Percentiles rank a stretch among this genome's conserved stretches.
phyloP scores from a whole-genome alignment of 176 grass and related monocot genomes.

The Oryza meyeriana region DNA sequence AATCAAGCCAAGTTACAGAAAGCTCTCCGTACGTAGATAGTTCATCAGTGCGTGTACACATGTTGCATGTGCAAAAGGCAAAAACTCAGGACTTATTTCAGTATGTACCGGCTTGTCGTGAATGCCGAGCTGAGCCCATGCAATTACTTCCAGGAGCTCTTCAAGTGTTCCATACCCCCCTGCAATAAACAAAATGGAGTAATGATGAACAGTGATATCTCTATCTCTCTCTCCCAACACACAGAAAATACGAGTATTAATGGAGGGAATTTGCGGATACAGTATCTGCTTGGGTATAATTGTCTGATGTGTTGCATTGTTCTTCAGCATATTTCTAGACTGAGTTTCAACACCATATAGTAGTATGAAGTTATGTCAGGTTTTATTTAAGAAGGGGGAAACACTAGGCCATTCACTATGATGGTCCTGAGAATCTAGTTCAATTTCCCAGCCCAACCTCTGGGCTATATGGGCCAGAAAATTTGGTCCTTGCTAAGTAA shows the following conservation, averaged over 20 bases:
- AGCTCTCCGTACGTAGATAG: background rate
- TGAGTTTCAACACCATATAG: background rate
- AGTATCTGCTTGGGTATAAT: background rate
- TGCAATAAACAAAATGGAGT: slow-evolving; percentile 3
- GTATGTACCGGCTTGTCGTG: slow-evolving; percentile 65
- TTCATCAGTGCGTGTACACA: background rate
- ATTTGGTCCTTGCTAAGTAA: too few species aligned
- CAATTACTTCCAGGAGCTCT: slow-evolving; percentile 67
- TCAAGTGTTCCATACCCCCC: slow-evolving; percentile 77
- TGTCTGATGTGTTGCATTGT: background rate
- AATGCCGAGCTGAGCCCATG: slow-evolving; percentile 76
- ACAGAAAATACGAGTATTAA: background rate
- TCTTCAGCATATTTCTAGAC: background rate
- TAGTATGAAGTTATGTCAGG: background rate
- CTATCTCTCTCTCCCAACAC: background rate
- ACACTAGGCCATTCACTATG: background rate
- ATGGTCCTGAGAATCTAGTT: too few species aligned
- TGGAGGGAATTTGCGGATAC: background rate
- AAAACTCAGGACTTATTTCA: background rate
- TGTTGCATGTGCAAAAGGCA: background rate
- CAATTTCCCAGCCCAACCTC: too few species aligned
- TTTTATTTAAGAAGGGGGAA: background rate
- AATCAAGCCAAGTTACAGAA: background rate
- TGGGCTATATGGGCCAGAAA: background rate
- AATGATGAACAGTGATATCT: background rate